Base-by-base conservation (phyloP, 176 grass and related monocot species). In the Paspalum vaginatum region DNA sequence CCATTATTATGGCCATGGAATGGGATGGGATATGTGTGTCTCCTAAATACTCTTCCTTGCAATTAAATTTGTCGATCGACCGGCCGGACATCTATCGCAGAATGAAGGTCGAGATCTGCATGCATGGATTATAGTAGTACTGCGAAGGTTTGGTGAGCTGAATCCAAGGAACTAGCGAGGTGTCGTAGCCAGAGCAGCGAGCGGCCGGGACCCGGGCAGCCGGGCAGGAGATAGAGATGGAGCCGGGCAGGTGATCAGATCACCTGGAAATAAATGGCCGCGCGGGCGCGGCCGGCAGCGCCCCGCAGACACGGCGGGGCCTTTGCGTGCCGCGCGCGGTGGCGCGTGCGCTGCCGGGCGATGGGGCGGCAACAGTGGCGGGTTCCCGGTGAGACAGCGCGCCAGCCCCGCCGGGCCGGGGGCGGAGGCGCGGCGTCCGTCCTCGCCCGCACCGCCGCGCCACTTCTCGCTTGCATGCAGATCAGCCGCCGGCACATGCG, bases 271-370 rank as follows among this genome's bases (percentile, higher is more conserved):
- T 37, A 17, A 61, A 41, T 17, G 55, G 21, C 0, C 6, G 56
- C 32, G n/a, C 32, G 32, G 32, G 32, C 32, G 32, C 32, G 32
- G 53, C 60, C 71, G 72, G 81, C 81, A 83, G 62, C 62, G 62
- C 22, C 72, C 81, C 41, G 18, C 72, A 84, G 72, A 84, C 62
- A 84, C 81, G 78, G 70, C 84, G 42, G 70, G 64, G 76, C 58
- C 85, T 87, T 81, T 82, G 79, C 78, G 79, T 76, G 78, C 71
- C 78, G 72, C 56, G 56, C 78, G 72, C 56, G 56, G 66, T 75
- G 71, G 46, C 60, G 81, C 81, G 71, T 48, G 9, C 10, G 48
- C 45, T 64, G 79, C 79, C 73, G 85, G 48, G 38, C 38, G 14
- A 41, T 78, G 73, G 65, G 79, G 21, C 65, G 58, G 79, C 79